Conservation (phyloP, 139 green algal genomes). For the Chlorella vulgaris region DNA sequence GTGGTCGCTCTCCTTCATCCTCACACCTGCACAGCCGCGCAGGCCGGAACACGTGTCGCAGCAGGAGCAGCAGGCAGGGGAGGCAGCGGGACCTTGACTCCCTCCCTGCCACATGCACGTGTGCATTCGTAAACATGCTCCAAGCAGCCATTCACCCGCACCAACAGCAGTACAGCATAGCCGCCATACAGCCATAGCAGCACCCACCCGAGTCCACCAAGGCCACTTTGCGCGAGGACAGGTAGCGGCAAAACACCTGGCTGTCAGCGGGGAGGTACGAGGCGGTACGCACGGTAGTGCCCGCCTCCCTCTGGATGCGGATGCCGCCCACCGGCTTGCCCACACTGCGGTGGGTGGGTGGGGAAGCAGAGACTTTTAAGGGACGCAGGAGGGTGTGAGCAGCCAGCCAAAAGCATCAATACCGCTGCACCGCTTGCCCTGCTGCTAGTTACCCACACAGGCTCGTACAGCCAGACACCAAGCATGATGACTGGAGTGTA, state of each 20-base stretch:
- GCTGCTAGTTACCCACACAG: no score
- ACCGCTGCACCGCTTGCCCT: no score
- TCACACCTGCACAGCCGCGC: conserved; percentile 40
- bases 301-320: conserved; percentile 70
- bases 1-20: conserved; percentile 44
- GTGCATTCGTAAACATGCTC: no score
- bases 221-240: conserved; percentile 66
- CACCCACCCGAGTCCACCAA: conserved; percentile 50
- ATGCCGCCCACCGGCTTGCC: conserved; percentile 64
- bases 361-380: not conserved
- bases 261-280: conserved; percentile 53
- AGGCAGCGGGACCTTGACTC: not conserved
- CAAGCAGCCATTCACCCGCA: no score
- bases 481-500: no score
- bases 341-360: conserved; percentile 9
- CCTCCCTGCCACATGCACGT: not conserved
- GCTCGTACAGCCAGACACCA: no score
- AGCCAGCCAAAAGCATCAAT: no score
- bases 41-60: not conserved
- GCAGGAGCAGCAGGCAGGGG: not conserved
- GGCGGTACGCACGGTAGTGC: conserved; percentile 61
- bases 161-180: no score
- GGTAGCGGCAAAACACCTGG: conserved; percentile 60
- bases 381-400: no score
- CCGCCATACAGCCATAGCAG: no score